A percentile compares a stretch with the other conserved stretches of the same genome.
Conservation (phyloP, 345 rosid genomes). For the Populus pruinosa region DNA sequence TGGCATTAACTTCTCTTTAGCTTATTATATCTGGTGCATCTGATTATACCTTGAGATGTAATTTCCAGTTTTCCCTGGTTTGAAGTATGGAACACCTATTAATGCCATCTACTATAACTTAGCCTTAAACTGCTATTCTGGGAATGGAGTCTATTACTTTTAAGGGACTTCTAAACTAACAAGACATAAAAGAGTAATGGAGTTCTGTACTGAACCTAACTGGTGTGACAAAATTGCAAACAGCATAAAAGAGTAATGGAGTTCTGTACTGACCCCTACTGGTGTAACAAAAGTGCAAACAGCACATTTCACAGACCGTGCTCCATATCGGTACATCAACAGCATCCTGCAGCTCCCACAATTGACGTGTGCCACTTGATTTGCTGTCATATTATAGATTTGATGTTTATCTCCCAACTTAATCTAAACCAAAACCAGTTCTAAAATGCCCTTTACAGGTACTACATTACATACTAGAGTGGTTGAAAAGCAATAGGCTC, state of each 20-base stretch:
- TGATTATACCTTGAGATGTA: neutral
- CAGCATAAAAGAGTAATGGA: constrained; percentile 30
- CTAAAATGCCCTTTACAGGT: neutral
- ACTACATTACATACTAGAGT: neutral
- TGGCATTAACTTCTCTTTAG: neutral
- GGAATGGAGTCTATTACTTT: neutral
- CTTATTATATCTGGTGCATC: neutral
- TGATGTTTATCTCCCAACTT: neutral
- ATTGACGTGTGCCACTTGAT: constrained; percentile 91
- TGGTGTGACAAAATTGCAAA: constrained; percentile 83
- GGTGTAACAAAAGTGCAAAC: constrained; percentile 88
- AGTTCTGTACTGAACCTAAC: constrained; percentile 58
- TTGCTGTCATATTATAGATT: constrained; percentile 47
- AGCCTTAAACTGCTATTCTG: neutral
- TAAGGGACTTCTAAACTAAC: neutral
- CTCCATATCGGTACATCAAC: constrained; percentile 94
- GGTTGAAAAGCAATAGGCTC: neutral
- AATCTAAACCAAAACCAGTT: neutral
- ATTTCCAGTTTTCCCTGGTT: neutral
- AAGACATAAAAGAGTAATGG: neutral
- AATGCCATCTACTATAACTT: neutral
- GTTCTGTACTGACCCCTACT: constrained; percentile 59
- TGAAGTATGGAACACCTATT: neutral
- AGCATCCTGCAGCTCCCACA: constrained; percentile 96
- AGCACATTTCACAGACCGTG: constrained; percentile 87